These are phyloP conservation scores for Penicillium psychrosexuale DNA, from an alignment of 2,329 filamentous ascomycete species.

Conservation along the genomic window DNA sequence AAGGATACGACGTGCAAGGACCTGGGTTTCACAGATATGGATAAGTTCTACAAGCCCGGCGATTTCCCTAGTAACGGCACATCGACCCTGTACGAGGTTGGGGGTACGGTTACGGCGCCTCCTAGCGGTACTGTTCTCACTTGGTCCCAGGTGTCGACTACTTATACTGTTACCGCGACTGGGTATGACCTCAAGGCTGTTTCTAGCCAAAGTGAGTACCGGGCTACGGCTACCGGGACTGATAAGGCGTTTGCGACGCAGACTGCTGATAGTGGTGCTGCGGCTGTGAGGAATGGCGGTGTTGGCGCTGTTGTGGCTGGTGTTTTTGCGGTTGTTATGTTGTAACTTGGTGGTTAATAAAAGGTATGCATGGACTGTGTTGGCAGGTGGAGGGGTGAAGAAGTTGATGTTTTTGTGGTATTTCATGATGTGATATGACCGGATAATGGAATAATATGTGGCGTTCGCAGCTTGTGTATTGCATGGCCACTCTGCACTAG, in stretches of 20 bases:
- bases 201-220: slow-evolving; percentile 14
- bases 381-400: background rate
- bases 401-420: background rate
- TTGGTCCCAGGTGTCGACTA: slow-evolving; percentile 33
- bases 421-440: background rate
- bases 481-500: background rate
- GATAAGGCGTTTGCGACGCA: slow-evolving; percentile 5
- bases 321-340: slow-evolving; percentile 7
- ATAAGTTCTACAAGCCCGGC: slow-evolving; percentile 24
- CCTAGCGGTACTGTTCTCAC: slow-evolving; percentile 36
- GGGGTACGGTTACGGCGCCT: slow-evolving; percentile 33
- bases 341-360: slow-evolving; percentile 1
- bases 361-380: background rate
- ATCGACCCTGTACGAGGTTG: slow-evolving; percentile 29
- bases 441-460: background rate
- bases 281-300: background rate
- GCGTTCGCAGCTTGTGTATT: background rate
- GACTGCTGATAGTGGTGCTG: slow-evolving; percentile 8
- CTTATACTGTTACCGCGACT: slow-evolving; percentile 39
- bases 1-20: slow-evolving; percentile 19
- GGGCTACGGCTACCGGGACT: slow-evolving; percentile 16
- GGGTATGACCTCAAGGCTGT: slow-evolving; percentile 24
- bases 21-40: slow-evolving; percentile 18
- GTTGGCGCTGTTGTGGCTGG: slow-evolving; percentile 6
- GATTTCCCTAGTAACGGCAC: slow-evolving; percentile 29